Evolutionary conservation across 139 green algal species (phyloP), one percentile per base, ranked within the genome.

Genomic region (Picochlorum sp.): DNA sequence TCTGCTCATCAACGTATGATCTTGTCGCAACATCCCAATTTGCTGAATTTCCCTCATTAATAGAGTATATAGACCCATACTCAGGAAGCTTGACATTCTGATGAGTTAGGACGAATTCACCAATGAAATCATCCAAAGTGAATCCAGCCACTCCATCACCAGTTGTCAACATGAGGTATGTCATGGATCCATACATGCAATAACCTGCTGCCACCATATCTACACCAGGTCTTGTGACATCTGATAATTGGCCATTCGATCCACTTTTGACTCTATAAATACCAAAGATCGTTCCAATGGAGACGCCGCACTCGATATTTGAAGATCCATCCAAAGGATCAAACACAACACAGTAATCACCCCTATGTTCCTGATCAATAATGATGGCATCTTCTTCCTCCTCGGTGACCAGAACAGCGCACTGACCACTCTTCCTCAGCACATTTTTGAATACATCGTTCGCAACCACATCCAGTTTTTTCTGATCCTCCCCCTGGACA

Each of bases 401-500:
- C 69, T 88, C 81, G 2, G 64, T 74, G 56, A 84, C 74, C 62
- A 84, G 64, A 45, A 82, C 69, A 34, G 68, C 73, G 63, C 79
- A 85, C 66, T 85, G 79, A 3, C 76, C 76, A 47, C 44, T 76
- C 11, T 64, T 64, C 32, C 21, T 45, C 52, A 85, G 71, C 46
- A 75, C 61, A 58, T 86, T 86, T 54, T 95, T 74, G 66, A 88
- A 88, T 1, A 87, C 74, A 24, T 88, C 80, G 61, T 88, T 87
- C 56, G 82, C 74, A n/a, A 88, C 49, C 32, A 88, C 30, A 59
- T 88, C 82, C 61, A 88, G 69, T 69, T 85, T 88, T 69, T 88
- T 88, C 71, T 88, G 81, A 50, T 88, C 80, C 58, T 88, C 81
- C 6, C 81, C 81, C 66, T 83, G 74, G 26, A 84, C 75, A 32